Percentiles rank a stretch among this genome's conserved stretches.
Conservation (phyloP, 108 stramenopile species). For the Mayamaea pseudoterrestris region DNA sequence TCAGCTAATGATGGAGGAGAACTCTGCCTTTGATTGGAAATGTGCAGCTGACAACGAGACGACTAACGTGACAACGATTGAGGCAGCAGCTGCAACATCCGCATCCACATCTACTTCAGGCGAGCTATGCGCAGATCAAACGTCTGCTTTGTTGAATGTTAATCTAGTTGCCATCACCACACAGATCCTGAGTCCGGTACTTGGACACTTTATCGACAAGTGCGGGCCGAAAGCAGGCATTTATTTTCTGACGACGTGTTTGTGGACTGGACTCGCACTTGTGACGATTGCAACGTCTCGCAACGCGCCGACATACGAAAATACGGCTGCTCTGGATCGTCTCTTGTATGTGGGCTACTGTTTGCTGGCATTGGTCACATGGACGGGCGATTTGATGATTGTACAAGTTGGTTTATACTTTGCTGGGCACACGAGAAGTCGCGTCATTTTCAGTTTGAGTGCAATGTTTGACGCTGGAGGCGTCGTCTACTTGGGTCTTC, state of each 20-base stretch:
- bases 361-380: constrained; percentile 1
- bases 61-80: background rate
- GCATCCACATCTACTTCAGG: background rate
- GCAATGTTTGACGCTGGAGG: constrained; percentile 30
- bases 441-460: constrained; percentile 28
- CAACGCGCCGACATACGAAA: background rate
- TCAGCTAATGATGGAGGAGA: constrained; percentile 26
- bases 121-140: constrained; percentile 24
- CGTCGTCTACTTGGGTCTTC: constrained; percentile 25
- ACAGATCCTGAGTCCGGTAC: constrained; percentile 9
- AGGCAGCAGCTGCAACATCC: background rate
- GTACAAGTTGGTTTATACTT: constrained; percentile 2
- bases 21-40: constrained; percentile 12
- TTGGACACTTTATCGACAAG: constrained; percentile 14
- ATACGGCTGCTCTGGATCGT: no score
- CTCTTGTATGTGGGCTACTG: constrained; percentile 4
- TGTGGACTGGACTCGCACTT: background rate
- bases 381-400: constrained; percentile 4
- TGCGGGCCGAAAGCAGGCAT: constrained; percentile 7
- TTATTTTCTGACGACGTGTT: background rate
- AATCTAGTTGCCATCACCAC: constrained; percentile 9
- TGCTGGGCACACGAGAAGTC: background rate
- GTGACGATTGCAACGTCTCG: background rate
- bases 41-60: constrained; percentile 7
- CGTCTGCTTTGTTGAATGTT: constrained; percentile 15